Conservation (phyloP, 2,329 filamentous ascomycete species). For the Calcarisporium arbuscula region DNA sequence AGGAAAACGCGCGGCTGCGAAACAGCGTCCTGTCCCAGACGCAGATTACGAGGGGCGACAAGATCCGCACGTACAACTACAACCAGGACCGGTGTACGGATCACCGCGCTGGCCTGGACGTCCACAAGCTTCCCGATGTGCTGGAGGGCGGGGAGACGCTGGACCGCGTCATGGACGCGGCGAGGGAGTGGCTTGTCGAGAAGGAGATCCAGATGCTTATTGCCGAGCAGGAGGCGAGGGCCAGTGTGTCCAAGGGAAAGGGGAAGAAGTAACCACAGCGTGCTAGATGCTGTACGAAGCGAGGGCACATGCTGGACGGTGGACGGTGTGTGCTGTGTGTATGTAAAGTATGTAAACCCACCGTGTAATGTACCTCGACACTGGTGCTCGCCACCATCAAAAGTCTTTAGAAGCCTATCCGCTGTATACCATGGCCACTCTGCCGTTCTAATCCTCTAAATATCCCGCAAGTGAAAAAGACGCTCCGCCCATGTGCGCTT, state of each 20-base stretch:
- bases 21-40: conserved; percentile 73
- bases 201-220: conserved; percentile 68
- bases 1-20: conserved; percentile 66
- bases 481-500: too few species aligned
- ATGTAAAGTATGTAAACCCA: too few species aligned
- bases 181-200: conserved; percentile 67
- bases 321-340: too few species aligned
- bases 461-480: too few species aligned
- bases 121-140: conserved; percentile 76
- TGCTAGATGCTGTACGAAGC: too few species aligned
- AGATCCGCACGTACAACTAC: conserved; percentile 88
- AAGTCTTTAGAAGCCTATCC: too few species aligned
- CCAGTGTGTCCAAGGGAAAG: conserved; percentile 9
- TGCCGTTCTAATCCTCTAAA: too few species aligned
- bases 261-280: conserved; percentile 8
- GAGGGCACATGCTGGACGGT: too few species aligned
- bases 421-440: too few species aligned
- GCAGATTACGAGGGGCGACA: conserved; percentile 84
- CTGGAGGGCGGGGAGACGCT: conserved; percentile 66
- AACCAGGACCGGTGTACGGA: conserved; percentile 75
- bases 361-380: too few species aligned
- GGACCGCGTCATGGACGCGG: conserved; percentile 71
- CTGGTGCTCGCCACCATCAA: too few species aligned
- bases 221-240: conserved; percentile 49
- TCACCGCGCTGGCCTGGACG: conserved; percentile 72